Evolutionary conservation across 2,329 filamentous ascomycete species (phyloP), one percentile per base, ranked within the genome.

Genomic region (Elsinoe ampelina): DNA sequence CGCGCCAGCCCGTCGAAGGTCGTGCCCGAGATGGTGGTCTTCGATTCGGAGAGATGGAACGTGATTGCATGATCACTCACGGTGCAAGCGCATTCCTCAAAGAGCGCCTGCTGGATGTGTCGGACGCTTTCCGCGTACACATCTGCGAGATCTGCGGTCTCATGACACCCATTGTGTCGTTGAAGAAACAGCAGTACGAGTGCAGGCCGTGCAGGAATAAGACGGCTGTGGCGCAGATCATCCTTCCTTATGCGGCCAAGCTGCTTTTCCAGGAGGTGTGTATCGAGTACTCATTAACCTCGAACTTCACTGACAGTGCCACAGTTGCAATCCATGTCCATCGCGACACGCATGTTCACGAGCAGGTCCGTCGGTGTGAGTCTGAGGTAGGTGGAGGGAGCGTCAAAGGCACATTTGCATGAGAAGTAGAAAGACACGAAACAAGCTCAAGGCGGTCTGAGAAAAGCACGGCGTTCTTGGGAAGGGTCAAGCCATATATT

Each of bases 31-130:
- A 98, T 70, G 93, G 93, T 80, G 93, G 93, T 78, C 81, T 98
- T 43, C 92, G 95, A 70, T 98, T 98, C 83, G 93, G 93, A 84
- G 93, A 98, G 79, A 98, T 98, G 93, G 95, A 98, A 75, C 92
- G 95, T 77, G 95, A 98, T 82, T 98, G 93, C 72, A 98, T 98
- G 93, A 98, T 98, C 77, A 90, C 95, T n/a, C 95, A 98, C 71
- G 93, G 93, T 70, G 93, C 95, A 2, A 92, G 89, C 56, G 86
- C 91, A 1, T 98, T 98, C 81, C 75, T 98, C 68, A 98, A 98
- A 76, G 93, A 98, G 78, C 84, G 93, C 67, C 75, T 98, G 58
- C 96, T 98, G 67, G 92, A 97, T 71, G 93, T 98, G 52, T 95
- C 89, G 55, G 93, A 98, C 76, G 92, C 93, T 36, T 98, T 97